Evolutionary conservation across 768 basidiomycete genomes (phyloP).

Genomic region (Artomyces pyxidatus): DNA sequence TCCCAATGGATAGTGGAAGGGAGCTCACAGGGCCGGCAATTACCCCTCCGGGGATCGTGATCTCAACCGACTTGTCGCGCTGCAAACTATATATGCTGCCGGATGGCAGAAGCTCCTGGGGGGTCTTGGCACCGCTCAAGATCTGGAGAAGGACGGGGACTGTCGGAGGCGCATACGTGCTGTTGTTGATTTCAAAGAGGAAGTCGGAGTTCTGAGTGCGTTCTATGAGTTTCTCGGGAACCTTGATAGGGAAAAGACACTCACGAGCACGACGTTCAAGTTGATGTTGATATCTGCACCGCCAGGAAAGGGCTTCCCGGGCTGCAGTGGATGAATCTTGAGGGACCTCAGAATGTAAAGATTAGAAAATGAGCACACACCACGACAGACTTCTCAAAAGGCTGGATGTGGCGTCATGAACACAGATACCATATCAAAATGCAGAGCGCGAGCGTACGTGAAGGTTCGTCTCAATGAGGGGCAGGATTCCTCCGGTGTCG

Average conservation of each 20-base stretch:
- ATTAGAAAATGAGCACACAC: neutral
- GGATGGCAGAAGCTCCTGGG: neutral
- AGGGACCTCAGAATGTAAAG: neutral
- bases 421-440: neutral
- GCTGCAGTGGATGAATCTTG: slow-evolving; percentile 3
- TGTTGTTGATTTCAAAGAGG: neutral
- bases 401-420: neutral
- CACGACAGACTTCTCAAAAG: neutral
- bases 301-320: slow-evolving; percentile 6
- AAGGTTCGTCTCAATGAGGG: slow-evolving; percentile 8
- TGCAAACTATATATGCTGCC: slow-evolving; percentile 6
- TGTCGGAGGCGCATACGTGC: neutral
- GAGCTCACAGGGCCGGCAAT: slow-evolving; percentile 3
- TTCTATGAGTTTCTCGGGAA: neutral
- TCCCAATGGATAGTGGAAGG: neutral
- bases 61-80: neutral
- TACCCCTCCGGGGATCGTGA: slow-evolving; percentile 6
- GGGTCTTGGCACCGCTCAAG: slow-evolving; percentile 1
- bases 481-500: neutral
- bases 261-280: neutral
- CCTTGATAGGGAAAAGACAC: neutral
- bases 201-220: neutral
- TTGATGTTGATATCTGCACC: slow-evolving; percentile 10
- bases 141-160: slow-evolving; percentile 11
- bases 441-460: neutral